Percentiles rank a stretch among this genome's conserved stretches.
Conservation (phyloP, 805 yeast genomes). For the Scheffersomyces stipitis region DNA sequence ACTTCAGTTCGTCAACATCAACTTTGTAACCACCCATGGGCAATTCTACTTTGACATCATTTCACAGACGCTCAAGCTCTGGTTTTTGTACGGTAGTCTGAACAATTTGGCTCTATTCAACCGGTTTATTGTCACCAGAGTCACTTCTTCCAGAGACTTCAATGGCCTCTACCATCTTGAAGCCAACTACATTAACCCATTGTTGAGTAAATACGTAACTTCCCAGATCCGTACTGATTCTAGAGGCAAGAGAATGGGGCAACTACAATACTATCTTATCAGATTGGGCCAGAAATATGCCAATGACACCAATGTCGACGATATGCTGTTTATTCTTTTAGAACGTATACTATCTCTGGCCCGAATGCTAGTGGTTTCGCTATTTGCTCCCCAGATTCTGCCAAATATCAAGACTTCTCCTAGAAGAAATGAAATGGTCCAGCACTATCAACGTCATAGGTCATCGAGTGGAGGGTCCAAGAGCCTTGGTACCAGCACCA, state of each 20-base stretch:
- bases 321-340: neutral
- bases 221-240: neutral
- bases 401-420: neutral
- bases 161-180: neutral
- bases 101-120: slow-evolving; percentile 6
- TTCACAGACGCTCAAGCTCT: slow-evolving; percentile 3
- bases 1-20: slow-evolving; percentile 1
- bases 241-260: neutral
- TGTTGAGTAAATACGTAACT: neutral
- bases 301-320: neutral
- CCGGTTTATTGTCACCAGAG: neutral
- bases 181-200: neutral
- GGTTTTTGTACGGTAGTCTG: slow-evolving; percentile 12
- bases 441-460: neutral
- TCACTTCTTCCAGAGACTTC: no score
- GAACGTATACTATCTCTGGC: neutral
- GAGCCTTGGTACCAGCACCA: neutral
- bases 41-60: neutral
- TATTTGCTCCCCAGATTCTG: neutral
- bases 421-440: neutral
- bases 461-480: neutral
- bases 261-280: neutral
- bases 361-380: neutral
- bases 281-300: neutral
- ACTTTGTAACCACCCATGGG: slow-evolving; percentile 1